Evolutionary conservation across 768 basidiomycete species (phyloP).

Genomic region (Pulveroboletus sp.): DNA sequence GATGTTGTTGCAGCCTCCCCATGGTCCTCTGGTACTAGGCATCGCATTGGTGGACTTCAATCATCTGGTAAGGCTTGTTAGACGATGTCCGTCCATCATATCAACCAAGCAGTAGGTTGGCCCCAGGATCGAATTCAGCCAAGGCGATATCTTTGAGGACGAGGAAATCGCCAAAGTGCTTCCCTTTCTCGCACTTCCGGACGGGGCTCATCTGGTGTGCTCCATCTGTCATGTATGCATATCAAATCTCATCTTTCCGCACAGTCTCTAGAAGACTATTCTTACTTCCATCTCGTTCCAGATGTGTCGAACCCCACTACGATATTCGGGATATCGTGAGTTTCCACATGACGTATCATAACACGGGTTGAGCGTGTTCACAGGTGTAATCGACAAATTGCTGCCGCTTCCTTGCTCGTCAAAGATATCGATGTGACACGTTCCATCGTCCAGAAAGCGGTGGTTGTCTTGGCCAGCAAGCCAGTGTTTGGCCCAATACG

Average conservation of each 20-base stretch:
- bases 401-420: slow-evolving; percentile 72
- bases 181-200: slow-evolving; percentile 94
- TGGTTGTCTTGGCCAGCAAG: slow-evolving; percentile 88
- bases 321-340: slow-evolving; percentile 92
- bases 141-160: slow-evolving; percentile 78
- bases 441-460: slow-evolving; percentile 95
- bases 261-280: slow-evolving; percentile 75
- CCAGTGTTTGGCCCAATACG: slow-evolving; percentile 94
- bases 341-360: neutral
- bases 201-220: slow-evolving; percentile 88
- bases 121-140: slow-evolving; percentile 83
- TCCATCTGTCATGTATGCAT: neutral
- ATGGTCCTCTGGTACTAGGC: slow-evolving; percentile 68
- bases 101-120: slow-evolving; percentile 60
- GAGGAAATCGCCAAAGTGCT: slow-evolving; percentile 82
- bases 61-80: slow-evolving; percentile 63
- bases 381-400: slow-evolving; percentile 94
- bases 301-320: slow-evolving; percentile 70
- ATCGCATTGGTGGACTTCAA: slow-evolving; percentile 95
- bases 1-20: slow-evolving; percentile 57
- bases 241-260: slow-evolving; percentile 8
- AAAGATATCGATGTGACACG: slow-evolving; percentile 87
- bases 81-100: slow-evolving; percentile 8
- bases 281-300: slow-evolving; percentile 91
- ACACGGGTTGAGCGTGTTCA: slow-evolving; percentile 1